A percentile compares a stretch with the other conserved stretches of the same genome.
These are phyloP conservation scores for Coprinellus aureogranulatus DNA, from an alignment of 768 basidiomycete species.

Conservation along the genomic window DNA sequence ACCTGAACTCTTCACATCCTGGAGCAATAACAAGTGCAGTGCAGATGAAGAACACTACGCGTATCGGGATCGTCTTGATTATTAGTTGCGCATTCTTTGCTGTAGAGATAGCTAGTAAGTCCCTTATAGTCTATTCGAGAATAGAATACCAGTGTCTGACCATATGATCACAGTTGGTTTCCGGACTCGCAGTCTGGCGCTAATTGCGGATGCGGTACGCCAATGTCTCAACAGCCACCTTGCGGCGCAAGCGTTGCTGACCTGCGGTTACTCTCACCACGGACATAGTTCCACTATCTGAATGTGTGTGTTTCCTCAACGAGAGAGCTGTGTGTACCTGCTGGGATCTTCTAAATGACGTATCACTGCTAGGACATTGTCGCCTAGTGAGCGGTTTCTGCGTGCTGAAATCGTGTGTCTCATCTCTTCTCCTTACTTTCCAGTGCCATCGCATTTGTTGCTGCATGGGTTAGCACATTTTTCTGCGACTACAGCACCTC, in stretches of 20 bases:
- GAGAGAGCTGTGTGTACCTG: too few species aligned
- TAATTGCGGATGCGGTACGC: slow-evolving; percentile 57
- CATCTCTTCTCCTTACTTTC: not conserved
- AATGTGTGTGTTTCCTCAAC: slow-evolving; percentile 36
- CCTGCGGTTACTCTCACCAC: not conserved
- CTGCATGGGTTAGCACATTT: slow-evolving; percentile 38
- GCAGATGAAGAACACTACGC: slow-evolving; percentile 47
- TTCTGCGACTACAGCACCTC: slow-evolving; percentile 2
- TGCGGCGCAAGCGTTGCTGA: slow-evolving; percentile 1
- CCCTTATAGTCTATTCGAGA: not conserved
- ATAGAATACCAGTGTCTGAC: not conserved
- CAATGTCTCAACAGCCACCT: slow-evolving; percentile 1
- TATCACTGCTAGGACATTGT: slow-evolving; percentile 38
- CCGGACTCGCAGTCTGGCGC: slow-evolving; percentile 51
- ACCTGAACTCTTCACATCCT: not conserved
- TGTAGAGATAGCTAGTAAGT: slow-evolving; percentile 47
- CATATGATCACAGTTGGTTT: slow-evolving; percentile 42
- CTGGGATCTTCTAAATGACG: not conserved
- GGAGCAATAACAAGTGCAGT: not conserved
- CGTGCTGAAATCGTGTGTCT: not conserved
- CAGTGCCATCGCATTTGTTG: slow-evolving; percentile 45
- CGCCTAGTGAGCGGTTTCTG: slow-evolving; percentile 35
- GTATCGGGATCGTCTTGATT: slow-evolving; percentile 43
- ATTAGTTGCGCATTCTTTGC: slow-evolving; percentile 49
- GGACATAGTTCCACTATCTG: slow-evolving; percentile 54